Evolutionary conservation across 1,284 basidiomycete species (phyloP), one percentile per base, ranked within the genome.

Genomic region (Fistulinella cinereoalba): DNA sequence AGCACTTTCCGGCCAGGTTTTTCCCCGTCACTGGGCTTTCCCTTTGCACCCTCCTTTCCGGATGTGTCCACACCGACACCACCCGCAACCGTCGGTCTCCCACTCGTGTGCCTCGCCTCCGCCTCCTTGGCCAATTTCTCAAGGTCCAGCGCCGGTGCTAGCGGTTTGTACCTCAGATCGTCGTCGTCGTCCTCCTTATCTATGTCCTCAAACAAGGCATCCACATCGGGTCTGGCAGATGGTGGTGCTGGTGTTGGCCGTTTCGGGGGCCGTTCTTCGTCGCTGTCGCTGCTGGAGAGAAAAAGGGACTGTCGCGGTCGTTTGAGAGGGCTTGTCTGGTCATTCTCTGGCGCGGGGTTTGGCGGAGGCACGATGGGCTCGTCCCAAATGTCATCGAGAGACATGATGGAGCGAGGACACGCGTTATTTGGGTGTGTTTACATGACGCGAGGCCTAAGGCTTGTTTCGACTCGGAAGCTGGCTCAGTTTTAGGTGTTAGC

Each of bases 151-250:
- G 75, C 58, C 2, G 75, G 72, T 10, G 71, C 72, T 34, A 79
- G 70, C 3, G 71, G 70, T 41, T 68, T 67, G 31, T 72, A 67
- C 28, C 49, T 60, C 50, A 71, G 50, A 34, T 63, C 59, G 33
- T 69, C 65, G 11, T 69, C 65, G 12, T 76, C 53, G 10, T 61
- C 65, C 4, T 61, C 65, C 4, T 71, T 71, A 41, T 78, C 81
- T 33, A 83, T 60, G 34, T 75, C 77, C 21, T 73, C 77, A 56
- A 89, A 88, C 34, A 87, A 65, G 11, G 79, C 79, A 43, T 85
- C 82, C 16, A 87, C 70, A 40, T 83, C 77, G 11, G 70, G 60
- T 33, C 55, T 55, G 4, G 56, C 44, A 8, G 55, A 41, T 1
- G 56, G 32, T 46, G 56, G 47, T 2, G 60, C 57, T 0, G 59